These are phyloP conservation scores for Solanum chilense DNA, from an alignment of 257 asterid species.

Conservation along the genomic window DNA sequence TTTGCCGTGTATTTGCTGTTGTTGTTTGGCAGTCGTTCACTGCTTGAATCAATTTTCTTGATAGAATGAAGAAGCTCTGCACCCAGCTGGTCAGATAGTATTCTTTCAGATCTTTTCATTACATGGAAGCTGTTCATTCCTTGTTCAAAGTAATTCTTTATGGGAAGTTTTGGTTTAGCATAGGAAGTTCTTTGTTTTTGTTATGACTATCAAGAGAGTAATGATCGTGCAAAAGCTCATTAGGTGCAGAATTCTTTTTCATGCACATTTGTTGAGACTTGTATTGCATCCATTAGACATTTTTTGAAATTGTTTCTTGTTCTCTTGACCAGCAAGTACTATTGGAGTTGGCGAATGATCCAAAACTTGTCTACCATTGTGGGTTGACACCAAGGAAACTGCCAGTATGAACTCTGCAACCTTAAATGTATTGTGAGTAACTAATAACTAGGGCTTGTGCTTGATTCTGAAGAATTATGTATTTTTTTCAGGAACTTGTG, in stretches of 20 bases:
- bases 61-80: not conserved
- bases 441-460: not conserved
- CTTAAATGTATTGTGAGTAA: constrained; percentile 1
- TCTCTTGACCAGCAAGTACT: constrained; percentile 51
- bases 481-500: constrained; percentile 63
- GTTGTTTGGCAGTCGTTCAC: not conserved
- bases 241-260: not conserved
- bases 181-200: not conserved
- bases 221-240: not conserved
- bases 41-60: not conserved
- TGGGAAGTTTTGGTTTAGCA: not conserved
- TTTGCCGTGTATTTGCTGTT: not conserved
- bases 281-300: not conserved
- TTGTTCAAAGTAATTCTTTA: not conserved
- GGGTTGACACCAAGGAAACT: constrained; percentile 91
- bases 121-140: not conserved
- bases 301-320: not conserved
- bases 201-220: not conserved
- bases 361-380: constrained; percentile 94
- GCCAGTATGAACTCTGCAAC: constrained; percentile 52
- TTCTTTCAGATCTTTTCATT: not conserved
- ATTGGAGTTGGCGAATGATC: constrained; percentile 73
- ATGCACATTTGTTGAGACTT: not conserved
- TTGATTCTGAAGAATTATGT: constrained; percentile 1
- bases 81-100: not conserved